Conservation (phyloP, 768 basidiomycete species). For the Boletus patriciae region DNA sequence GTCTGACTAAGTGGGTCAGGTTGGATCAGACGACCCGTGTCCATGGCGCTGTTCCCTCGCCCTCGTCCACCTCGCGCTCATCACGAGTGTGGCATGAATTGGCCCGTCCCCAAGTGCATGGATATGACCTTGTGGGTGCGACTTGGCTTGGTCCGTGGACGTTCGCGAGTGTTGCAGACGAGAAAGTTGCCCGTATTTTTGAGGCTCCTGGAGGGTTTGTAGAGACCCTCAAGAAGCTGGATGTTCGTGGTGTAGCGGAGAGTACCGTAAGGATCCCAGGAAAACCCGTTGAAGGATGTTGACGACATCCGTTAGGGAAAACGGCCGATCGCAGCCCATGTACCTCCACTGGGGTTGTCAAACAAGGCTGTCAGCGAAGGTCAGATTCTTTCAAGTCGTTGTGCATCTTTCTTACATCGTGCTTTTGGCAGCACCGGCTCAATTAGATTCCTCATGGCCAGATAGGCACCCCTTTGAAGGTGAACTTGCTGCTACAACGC, state of each 20-base stretch:
- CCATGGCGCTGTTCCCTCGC: conserved; percentile 58
- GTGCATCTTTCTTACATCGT: background rate
- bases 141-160: conserved; percentile 72
- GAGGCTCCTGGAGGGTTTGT: conserved; percentile 87
- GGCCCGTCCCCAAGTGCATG: conserved; percentile 92
- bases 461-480: conserved; percentile 78
- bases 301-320: conserved; percentile 41
- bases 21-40: conserved; percentile 91
- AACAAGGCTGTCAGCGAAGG: conserved; percentile 87
- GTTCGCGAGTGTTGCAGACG: conserved; percentile 92
- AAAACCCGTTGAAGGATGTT: background rate
- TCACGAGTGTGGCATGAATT: conserved; percentile 76
- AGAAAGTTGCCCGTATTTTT: conserved; percentile 93
- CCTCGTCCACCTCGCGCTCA: conserved; percentile 5
- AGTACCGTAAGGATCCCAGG: conserved; percentile 44
- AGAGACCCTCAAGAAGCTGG: conserved; percentile 53
- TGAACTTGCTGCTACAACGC: conserved; percentile 79
- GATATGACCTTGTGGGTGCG: conserved; percentile 85
- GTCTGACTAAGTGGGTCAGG: conserved; percentile 40
- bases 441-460: conserved; percentile 12
- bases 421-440: conserved; percentile 16
- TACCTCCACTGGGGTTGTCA: conserved; percentile 91
- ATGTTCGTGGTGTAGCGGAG: conserved; percentile 46
- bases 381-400: conserved; percentile 23
- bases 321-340: conserved; percentile 78